A percentile compares a stretch with the other conserved stretches of the same genome.
Evolutionary conservation across 2,329 filamentous ascomycete genomes (phyloP).

Genomic region (Penicillium italicum): DNA sequence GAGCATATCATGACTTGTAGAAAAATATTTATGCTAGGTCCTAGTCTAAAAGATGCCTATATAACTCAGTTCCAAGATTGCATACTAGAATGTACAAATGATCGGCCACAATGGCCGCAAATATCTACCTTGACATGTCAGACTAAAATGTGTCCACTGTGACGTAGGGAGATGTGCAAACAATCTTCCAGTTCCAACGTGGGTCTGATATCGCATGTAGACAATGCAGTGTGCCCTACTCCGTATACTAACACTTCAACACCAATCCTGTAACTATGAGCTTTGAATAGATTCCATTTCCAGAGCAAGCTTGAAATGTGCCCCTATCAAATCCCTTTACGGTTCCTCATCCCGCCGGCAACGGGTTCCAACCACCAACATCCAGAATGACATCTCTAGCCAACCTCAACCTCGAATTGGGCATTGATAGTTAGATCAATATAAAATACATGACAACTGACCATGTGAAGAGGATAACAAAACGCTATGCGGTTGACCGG

Average conservation of each 20-base stretch:
- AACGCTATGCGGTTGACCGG: slow-evolving; percentile 1
- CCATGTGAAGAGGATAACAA: not conserved
- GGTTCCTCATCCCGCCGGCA: slow-evolving; percentile 1
- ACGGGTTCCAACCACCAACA: not conserved
- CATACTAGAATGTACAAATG: not conserved
- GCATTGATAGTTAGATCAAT: not conserved
- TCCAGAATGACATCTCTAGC: not conserved
- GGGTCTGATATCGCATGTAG: not conserved
- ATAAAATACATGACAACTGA: not conserved
- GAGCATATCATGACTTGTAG: not conserved
- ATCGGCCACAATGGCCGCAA: not conserved
- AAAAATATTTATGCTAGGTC: not conserved
- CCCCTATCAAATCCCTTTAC: not conserved
- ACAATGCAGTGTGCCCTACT: not conserved
- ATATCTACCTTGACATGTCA: not conserved
- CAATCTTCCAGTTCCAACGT: not conserved
- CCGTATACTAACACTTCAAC: not conserved
- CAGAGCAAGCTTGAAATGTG: not conserved
- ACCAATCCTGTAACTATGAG: not conserved
- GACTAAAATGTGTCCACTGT: slow-evolving; percentile 14
- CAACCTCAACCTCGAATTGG: not conserved
- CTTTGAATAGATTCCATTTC: not conserved
- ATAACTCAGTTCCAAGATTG: not conserved
- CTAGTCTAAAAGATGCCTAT: not conserved
- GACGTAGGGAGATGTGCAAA: slow-evolving; percentile 10